Conservation (phyloP, 306 rosid species). For the Sophora flavescens region DNA sequence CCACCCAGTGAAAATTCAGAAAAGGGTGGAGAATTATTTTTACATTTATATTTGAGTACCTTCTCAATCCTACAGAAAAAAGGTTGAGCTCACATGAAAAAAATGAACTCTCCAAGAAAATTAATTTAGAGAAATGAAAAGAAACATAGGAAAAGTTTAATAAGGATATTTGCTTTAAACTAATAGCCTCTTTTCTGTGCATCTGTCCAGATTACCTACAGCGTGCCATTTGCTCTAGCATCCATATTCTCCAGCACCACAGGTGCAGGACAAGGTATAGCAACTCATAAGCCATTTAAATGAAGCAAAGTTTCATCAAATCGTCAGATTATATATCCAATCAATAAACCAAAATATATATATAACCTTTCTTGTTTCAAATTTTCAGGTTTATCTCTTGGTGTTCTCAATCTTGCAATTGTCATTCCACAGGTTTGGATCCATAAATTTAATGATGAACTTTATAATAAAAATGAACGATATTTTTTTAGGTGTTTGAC, state of each 20-base stretch:
- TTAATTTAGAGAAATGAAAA: neutral
- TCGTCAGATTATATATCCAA: neutral
- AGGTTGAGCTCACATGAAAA: neutral
- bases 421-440: conserved; percentile 68
- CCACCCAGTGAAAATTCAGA: neutral
- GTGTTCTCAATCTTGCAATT: conserved; percentile 74
- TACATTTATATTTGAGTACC: no score
- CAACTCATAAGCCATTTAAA: neutral
- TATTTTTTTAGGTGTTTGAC: neutral
- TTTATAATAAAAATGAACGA: no score
- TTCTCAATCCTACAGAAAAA: neutral
- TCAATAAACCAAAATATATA: neutral
- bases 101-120: neutral
- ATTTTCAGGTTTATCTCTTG: conserved; percentile 70
- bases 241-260: conserved; percentile 69
- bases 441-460: neutral
- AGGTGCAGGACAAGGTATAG: conserved; percentile 85
- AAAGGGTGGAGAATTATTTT: no score
- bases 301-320: neutral
- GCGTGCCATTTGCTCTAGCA: conserved; percentile 83
- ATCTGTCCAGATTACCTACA: conserved; percentile 61
- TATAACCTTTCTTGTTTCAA: neutral
- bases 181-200: neutral
- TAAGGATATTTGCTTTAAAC: neutral
- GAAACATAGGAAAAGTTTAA: neutral